These are phyloP conservation scores for Mycena filopes DNA, from an alignment of 768 basidiomycete species.

Conservation along the genomic window DNA sequence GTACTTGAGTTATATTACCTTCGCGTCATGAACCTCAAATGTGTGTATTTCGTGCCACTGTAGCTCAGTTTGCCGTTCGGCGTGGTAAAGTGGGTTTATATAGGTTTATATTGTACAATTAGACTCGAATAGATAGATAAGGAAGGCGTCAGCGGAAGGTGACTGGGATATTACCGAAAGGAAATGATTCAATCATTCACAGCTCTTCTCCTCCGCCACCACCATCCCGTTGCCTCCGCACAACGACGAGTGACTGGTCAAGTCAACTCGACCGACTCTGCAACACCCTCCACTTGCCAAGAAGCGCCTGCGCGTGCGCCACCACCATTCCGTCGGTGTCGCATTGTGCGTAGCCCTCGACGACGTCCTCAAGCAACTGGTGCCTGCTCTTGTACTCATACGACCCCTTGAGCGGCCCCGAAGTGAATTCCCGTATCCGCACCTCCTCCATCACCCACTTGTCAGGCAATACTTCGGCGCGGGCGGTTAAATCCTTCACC, in stretches of 20 bases:
- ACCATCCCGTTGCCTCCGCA: neutral
- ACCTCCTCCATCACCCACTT: constrained; percentile 9
- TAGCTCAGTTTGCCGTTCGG: neutral
- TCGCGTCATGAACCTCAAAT: too few species aligned
- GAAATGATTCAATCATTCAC: too few species aligned
- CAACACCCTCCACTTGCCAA: constrained; percentile 2
- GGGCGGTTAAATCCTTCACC: neutral
- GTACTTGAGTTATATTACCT: constrained; percentile 2
- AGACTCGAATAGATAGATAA: constrained; percentile 1
- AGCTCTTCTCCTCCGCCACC: neutral
- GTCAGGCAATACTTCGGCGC: neutral
- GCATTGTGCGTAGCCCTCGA: neutral
- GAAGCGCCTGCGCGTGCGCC: neutral
- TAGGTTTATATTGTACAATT: too few species aligned
- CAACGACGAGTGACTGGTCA: neutral
- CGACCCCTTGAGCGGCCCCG: neutral
- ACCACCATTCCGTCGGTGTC: neutral
- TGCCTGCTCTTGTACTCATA: constrained; percentile 14
- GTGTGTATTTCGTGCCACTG: constrained; percentile 13
- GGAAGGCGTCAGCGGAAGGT: neutral
- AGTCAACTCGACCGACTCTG: neutral
- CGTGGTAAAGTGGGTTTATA: neutral
- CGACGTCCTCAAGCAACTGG: constrained; percentile 11
- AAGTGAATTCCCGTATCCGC: neutral
- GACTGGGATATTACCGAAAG: too few species aligned